phyloP scores from a whole-genome alignment of 129 eudicot species.

The Flaveria sonorensis region DNA sequence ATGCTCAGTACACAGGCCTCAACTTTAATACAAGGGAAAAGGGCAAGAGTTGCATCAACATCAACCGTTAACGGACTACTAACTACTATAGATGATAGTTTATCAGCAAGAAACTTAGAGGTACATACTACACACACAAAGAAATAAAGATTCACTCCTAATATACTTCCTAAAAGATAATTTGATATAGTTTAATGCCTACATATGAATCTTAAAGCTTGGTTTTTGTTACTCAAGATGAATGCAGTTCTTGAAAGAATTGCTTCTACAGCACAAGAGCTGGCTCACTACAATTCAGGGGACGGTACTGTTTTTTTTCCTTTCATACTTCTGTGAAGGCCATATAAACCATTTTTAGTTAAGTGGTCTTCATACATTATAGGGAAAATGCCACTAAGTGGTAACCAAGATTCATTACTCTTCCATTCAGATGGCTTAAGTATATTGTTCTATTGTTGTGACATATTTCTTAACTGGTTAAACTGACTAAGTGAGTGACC shows the following conservation, averaged over 20 bases:
- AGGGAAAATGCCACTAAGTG: background rate
- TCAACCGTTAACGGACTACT: slow-evolving; percentile 78
- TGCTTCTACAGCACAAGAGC: slow-evolving; percentile 87
- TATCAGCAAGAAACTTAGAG: slow-evolving; percentile 90
- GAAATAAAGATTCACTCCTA: slow-evolving; percentile 14
- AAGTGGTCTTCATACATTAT: no score
- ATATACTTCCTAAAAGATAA: slow-evolving; percentile 9
- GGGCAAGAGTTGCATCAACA: slow-evolving; percentile 90
- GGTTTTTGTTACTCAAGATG: slow-evolving; percentile 57
- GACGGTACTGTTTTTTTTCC: slow-evolving; percentile 53
- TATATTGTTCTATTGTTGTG: background rate
- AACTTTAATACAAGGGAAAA: slow-evolving; percentile 80
- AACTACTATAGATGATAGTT: slow-evolving; percentile 69
- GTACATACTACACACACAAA: slow-evolving; percentile 33
- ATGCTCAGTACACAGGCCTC: slow-evolving; percentile 91
- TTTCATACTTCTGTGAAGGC: background rate
- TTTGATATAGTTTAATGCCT: slow-evolving; percentile 4
- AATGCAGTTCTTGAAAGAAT: slow-evolving; percentile 92
- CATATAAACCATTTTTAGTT: background rate
- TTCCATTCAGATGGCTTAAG: background rate
- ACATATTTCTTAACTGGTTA: background rate
- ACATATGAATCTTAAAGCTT: slow-evolving; percentile 15
- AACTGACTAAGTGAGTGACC: background rate
- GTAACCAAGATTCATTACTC: background rate
- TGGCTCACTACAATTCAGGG: slow-evolving; percentile 95